Conservation (phyloP, 192 early-diverging fungal genomes). For the Rhizophagus clarus region DNA sequence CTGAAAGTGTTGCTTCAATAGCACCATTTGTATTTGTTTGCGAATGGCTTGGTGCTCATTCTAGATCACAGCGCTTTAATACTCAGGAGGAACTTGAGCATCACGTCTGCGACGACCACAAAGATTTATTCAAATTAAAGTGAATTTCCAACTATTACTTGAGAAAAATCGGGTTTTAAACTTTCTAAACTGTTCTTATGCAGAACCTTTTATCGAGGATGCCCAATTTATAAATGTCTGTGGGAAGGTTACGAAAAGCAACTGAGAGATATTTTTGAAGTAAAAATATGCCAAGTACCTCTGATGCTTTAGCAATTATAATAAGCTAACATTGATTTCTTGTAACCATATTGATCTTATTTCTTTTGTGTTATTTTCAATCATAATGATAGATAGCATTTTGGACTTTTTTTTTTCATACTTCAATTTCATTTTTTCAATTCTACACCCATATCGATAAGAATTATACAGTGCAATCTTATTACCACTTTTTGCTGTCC, state of each 20-base stretch:
- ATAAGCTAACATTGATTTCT: no score
- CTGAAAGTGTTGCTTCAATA: not conserved
- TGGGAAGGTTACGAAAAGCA: not conserved
- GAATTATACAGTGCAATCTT: no score
- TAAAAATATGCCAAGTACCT: no score
- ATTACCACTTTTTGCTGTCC: no score
- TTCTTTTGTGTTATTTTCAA: no score
- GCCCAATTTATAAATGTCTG: not conserved
- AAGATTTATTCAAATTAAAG: not conserved
- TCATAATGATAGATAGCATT: no score
- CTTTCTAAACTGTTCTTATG: not conserved
- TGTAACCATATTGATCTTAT: no score
- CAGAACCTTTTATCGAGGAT: not conserved
- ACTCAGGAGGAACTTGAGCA: not conserved
- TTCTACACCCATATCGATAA: no score
- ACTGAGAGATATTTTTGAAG: not conserved
- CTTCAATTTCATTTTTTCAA: no score
- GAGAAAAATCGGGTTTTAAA: not conserved
- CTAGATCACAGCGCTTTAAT: not conserved
- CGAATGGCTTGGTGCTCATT: not conserved
- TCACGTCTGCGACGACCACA: not conserved
- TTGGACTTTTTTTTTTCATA: no score
- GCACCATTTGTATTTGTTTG: not conserved
- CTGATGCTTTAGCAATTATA: no score
- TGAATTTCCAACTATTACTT: not conserved